These are phyloP conservation scores for Theobroma cacao DNA, from an alignment of 345 rosid genomes.

Conservation along the genomic window DNA sequence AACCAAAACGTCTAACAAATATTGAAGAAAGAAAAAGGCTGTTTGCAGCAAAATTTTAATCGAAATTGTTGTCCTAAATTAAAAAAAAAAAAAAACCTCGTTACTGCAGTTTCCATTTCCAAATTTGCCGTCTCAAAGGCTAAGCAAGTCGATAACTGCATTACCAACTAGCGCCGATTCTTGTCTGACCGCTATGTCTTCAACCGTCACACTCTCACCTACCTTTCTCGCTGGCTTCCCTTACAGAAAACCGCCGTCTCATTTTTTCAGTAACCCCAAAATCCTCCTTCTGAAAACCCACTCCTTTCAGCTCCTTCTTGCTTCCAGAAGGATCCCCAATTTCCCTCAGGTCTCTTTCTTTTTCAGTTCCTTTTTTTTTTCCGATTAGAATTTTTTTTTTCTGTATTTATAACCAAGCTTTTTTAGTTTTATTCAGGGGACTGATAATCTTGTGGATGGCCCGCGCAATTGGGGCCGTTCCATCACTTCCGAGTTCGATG, in stretches of 20 bases:
- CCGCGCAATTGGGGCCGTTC: slow-evolving; percentile 71
- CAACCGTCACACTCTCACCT: slow-evolving; percentile 20
- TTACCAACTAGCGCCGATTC: too few species aligned
- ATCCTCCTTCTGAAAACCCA: slow-evolving; percentile 9
- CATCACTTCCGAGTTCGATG: slow-evolving; percentile 46
- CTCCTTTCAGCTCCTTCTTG: slow-evolving; percentile 17
- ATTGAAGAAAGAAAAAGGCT: too few species aligned
- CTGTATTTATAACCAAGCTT: background rate
- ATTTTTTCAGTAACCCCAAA: background rate
- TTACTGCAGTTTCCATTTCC: background rate
- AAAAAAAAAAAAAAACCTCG: too few species aligned
- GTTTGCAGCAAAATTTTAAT: too few species aligned
- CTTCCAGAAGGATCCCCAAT: slow-evolving; percentile 27
- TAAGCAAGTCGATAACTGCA: too few species aligned
- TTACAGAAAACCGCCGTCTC: background rate
- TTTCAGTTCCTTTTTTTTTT: background rate
- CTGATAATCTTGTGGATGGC: slow-evolving; percentile 38
- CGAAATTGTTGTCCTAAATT: too few species aligned
- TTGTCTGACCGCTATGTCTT: slow-evolving; percentile 27
- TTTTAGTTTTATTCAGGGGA: slow-evolving; percentile 23
- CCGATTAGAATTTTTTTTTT: slow-evolving; percentile 5
- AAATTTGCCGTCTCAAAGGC: too few species aligned
- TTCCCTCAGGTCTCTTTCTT: slow-evolving; percentile 10
- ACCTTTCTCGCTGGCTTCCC: background rate
- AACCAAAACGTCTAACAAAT: too few species aligned